A percentile compares a stretch with the other conserved stretches of the same genome.
Conservation (phyloP, 768 basidiomycete genomes). For the Lactarius quietus region DNA sequence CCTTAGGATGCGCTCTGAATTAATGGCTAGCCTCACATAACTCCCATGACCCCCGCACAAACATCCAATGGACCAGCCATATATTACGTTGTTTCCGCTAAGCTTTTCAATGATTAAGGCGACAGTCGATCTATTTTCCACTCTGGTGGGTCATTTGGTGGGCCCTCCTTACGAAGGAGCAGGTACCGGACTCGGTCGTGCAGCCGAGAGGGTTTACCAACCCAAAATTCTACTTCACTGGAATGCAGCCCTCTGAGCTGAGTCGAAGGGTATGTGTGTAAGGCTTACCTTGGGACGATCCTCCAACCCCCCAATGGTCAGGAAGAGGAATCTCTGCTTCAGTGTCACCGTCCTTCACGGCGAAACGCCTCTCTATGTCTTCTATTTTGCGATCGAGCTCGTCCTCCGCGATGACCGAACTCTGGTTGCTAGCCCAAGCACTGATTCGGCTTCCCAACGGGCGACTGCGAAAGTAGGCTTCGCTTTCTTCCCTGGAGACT, state of each 20-base stretch:
- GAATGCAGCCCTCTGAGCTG: slow-evolving; percentile 5
- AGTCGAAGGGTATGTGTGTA: slow-evolving; percentile 2
- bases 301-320: slow-evolving; percentile 96
- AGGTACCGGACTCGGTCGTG: slow-evolving; percentile 87
- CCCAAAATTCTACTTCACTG: slow-evolving; percentile 97
- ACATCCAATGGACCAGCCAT: background rate
- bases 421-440: slow-evolving; percentile 94
- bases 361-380: slow-evolving; percentile 56
- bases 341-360: slow-evolving; percentile 38
- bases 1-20: background rate
- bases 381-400: slow-evolving; percentile 62
- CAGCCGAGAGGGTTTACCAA: slow-evolving; percentile 90
- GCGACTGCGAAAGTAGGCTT: slow-evolving; percentile 77
- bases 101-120: slow-evolving; percentile 36
- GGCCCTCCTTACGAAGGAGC: slow-evolving; percentile 55
- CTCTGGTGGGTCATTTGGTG: slow-evolving; percentile 45
- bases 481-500: slow-evolving; percentile 64
- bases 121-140: slow-evolving; percentile 83
- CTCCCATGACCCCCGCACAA: background rate
- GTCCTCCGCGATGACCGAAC: slow-evolving; percentile 68
- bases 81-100: background rate
- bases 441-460: slow-evolving; percentile 84
- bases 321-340: slow-evolving; percentile 67
- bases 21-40: background rate
- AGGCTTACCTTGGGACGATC: slow-evolving; percentile 76